Conservation (phyloP, 106 monocot genomes). For the Acanthochlamys bracteata region DNA sequence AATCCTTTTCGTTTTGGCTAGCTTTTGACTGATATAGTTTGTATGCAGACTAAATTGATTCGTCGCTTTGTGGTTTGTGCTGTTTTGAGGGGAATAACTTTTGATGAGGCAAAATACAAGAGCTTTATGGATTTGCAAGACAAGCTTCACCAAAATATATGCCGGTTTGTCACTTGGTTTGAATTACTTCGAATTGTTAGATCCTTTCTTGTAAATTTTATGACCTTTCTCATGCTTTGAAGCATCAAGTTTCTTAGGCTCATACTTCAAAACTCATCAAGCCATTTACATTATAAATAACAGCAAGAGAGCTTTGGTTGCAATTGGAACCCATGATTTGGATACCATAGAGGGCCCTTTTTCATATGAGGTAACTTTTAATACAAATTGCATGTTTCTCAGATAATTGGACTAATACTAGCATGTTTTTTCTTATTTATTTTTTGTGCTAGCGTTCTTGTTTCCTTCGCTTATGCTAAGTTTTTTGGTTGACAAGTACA, state of each 20-base stretch:
- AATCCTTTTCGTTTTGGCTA: no score
- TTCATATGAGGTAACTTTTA: conserved; percentile 60
- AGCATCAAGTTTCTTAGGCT: neutral
- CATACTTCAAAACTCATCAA: neutral
- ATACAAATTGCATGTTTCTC: no score
- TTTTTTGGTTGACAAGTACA: no score
- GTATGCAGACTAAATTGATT: conserved; percentile 58
- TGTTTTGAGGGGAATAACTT: conserved; percentile 72
- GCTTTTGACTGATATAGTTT: no score
- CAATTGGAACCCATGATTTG: conserved; percentile 97
- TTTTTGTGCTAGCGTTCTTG: no score
- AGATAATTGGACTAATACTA: no score
- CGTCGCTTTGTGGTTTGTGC: conserved; percentile 90
- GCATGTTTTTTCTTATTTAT: no score
- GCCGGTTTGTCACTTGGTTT: conserved; percentile 68
- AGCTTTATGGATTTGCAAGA: conserved; percentile 98
- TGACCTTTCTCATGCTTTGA: neutral
- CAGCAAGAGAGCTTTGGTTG: conserved; percentile 88
- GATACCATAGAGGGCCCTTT: conserved; percentile 71
- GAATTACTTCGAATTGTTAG: no score
- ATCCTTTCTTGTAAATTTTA: neutral
- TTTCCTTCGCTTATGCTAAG: no score
- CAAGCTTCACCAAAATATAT: conserved; percentile 94
- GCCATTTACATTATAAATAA: neutral
- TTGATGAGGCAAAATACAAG: conserved; percentile 74